Evolutionary conservation across 2,329 filamentous ascomycete genomes (phyloP).

Genomic region (Chrysosporium keratinophilum): DNA sequence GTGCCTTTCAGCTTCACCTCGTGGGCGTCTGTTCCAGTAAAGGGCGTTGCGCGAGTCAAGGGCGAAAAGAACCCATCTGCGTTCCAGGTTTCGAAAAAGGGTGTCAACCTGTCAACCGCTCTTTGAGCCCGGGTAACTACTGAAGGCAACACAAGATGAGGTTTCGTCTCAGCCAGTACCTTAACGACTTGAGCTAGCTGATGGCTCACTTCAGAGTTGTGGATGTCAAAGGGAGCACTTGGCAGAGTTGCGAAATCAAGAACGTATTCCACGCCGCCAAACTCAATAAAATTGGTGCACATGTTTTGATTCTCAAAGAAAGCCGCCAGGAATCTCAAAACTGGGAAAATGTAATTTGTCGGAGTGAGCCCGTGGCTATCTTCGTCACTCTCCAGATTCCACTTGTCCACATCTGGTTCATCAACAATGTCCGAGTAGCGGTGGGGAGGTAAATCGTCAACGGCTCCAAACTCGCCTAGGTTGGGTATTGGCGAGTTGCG

Average conservation of each 20-base stretch:
- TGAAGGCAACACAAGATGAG: conserved; percentile 71
- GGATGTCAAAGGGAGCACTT: conserved; percentile 64
- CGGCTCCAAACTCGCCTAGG: conserved; percentile 19
- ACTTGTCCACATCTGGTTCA: conserved; percentile 18
- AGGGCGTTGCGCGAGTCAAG: conserved; percentile 39
- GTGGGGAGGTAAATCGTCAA: conserved; percentile 1
- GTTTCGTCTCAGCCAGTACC: conserved; percentile 67
- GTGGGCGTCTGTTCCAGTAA: conserved; percentile 24
- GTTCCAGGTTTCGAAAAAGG: conserved; percentile 52
- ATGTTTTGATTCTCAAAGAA: conserved; percentile 67
- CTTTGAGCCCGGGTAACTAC: conserved; percentile 63
- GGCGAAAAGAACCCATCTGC: conserved; percentile 53
- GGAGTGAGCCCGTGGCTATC: conserved; percentile 45
- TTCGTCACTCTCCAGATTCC: conserved; percentile 39
- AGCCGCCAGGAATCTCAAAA: conserved; percentile 64
- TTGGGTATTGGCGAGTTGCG: conserved; percentile 22
- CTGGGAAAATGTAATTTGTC: conserved; percentile 61
- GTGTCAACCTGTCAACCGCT: conserved; percentile 56
- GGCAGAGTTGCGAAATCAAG: conserved; percentile 75
- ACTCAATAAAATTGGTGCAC: conserved; percentile 63
- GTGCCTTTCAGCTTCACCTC: conserved; percentile 53
- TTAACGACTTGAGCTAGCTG: conserved; percentile 65
- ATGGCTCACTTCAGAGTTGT: conserved; percentile 56
- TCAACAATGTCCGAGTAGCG: conserved; percentile 17
- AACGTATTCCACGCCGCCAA: conserved; percentile 70